Conservation (phyloP, 495 filamentous ascomycete species). For the Paragyromitra xinjiangensis region DNA sequence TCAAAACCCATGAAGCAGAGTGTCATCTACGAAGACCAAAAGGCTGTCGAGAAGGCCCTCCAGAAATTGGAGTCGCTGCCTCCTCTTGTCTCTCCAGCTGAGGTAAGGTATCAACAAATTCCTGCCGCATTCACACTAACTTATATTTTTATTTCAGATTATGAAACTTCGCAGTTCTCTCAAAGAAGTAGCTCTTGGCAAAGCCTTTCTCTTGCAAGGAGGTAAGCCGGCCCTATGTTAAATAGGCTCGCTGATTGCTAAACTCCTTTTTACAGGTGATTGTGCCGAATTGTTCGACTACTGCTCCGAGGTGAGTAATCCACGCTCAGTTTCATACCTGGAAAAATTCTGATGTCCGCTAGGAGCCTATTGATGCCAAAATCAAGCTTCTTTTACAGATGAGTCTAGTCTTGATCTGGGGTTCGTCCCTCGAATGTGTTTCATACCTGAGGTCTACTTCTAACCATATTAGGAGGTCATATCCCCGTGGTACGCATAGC, state of each 20-base stretch:
- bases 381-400: constrained; percentile 96
- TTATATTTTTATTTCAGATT: constrained; percentile 64
- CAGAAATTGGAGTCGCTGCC: constrained; percentile 79
- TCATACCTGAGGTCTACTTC: neutral
- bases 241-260: neutral
- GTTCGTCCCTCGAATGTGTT: constrained; percentile 58
- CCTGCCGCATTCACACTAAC: neutral
- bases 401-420: constrained; percentile 91
- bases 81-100: constrained; percentile 86
- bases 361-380: constrained; percentile 85
- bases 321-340: neutral
- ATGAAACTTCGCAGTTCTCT: constrained; percentile 76
- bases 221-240: constrained; percentile 57
- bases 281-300: constrained; percentile 98
- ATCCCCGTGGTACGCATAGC: constrained; percentile 95
- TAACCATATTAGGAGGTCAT: constrained; percentile 66
- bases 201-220: constrained; percentile 94
- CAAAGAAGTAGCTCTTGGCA: constrained; percentile 85
- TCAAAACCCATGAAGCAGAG: constrained; percentile 91
- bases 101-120: constrained; percentile 59
- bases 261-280: constrained; percentile 66
- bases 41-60: constrained; percentile 70
- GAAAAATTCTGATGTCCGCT: constrained; percentile 17
- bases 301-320: constrained; percentile 70
- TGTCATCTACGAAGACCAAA: constrained; percentile 77